Evolutionary conservation across 352 stramenopile genomes (phyloP).

Genomic region (Pilasporangium apinafurcum): DNA sequence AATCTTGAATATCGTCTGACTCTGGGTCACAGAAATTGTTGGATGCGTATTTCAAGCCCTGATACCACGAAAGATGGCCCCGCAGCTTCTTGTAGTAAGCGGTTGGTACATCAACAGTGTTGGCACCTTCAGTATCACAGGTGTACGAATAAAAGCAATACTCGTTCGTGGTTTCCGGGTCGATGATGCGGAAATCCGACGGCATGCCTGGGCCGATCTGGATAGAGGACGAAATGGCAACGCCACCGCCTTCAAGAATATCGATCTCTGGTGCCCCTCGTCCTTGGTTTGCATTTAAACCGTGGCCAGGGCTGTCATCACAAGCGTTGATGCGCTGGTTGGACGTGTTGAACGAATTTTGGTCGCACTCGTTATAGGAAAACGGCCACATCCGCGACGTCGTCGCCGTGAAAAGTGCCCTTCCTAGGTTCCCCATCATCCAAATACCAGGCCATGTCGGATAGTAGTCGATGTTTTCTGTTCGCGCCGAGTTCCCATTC

Average conservation of each 20-base stretch:
- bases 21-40: slow-evolving; percentile 26
- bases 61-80: slow-evolving; percentile 31
- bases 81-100: slow-evolving; percentile 14
- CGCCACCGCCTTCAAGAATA: slow-evolving; percentile 74
- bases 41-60: slow-evolving; percentile 25
- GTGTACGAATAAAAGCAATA: slow-evolving; percentile 22
- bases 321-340: slow-evolving; percentile 71
- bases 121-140: slow-evolving; percentile 17
- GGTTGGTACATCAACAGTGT: slow-evolving; percentile 24
- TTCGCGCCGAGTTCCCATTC: slow-evolving; percentile 11
- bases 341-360: slow-evolving; percentile 14
- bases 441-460: slow-evolving; percentile 89
- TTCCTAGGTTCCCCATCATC: slow-evolving; percentile 90
- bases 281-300: slow-evolving; percentile 68
- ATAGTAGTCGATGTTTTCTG: slow-evolving; percentile 27
- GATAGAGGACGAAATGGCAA: slow-evolving; percentile 73
- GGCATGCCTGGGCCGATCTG: slow-evolving; percentile 69
- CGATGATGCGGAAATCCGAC: slow-evolving; percentile 22
- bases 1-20: slow-evolving; percentile 9
- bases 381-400: slow-evolving; percentile 93
- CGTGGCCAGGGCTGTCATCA: slow-evolving; percentile 86
- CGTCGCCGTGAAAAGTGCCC: slow-evolving; percentile 86
- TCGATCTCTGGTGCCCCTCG: slow-evolving; percentile 90
- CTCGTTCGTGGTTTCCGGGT: slow-evolving; percentile 7
- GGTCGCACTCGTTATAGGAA: slow-evolving; percentile 86